Base-by-base conservation (phyloP, 1,284 basidiomycete genomes). In the Boletellus sp. region DNA sequence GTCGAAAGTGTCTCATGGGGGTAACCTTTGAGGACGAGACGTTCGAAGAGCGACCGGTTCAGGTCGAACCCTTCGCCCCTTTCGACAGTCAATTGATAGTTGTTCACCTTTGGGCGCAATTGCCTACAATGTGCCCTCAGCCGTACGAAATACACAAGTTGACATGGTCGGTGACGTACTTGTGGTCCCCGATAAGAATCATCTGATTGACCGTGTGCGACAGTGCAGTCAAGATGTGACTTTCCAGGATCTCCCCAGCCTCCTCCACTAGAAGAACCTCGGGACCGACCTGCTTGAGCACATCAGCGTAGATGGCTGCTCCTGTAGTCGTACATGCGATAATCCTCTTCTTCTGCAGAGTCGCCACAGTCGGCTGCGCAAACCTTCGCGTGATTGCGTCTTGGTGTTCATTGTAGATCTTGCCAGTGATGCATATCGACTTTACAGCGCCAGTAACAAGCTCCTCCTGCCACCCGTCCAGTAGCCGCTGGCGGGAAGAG, bases 241-340 rank as follows among this genome's bases (percentile, higher is more conserved):
- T 80, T 60, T 86, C 84, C 2, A 86, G 60, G 43, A 86, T 85
- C 57, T 86, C 84, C 3, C 85, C 84, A 0, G 84, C 84, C 61
- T 86, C 85, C 60, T 86, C 84, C 0, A 86, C 82, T 0, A 86
- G 66, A 0, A 86, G 61, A 2, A 84, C 69, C 8, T 73, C 67
- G 0, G 80, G 78, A 8, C 63, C 57, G 1, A 74, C 78, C 0
- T 65, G 63, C 15, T 69, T 67, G 5, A 86, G 71, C 8, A 64
- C 66, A 4, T 74, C 65, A 0, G 69, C 68, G 47, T 81, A 79
- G 57, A 78, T 86, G 0, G 85, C 83, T 0, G 85, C 84, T 0
- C 74, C 83, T 0, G 83, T 86, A 0, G 84, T 85, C 0, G 84
- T 86, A 58, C 83, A 85, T 0, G 75, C 83, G 24, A 86, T 80